A percentile compares a stretch with the other conserved stretches of the same genome.
phyloP scores from a whole-genome alignment of 2,329 filamentous ascomycete genomes.

The Alternaria atra region DNA sequence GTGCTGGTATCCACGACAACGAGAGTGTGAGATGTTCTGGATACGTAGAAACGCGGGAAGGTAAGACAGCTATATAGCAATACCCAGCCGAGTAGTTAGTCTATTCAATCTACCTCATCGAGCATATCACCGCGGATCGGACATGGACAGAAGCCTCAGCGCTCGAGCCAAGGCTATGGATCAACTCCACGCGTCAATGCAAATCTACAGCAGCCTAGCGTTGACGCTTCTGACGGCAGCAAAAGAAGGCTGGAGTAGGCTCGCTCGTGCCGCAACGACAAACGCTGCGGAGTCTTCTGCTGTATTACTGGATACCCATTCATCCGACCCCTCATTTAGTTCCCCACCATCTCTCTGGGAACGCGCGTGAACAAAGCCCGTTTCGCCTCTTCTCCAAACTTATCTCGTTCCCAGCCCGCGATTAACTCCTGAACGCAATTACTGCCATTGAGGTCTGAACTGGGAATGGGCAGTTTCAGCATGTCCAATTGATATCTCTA shows the following conservation, averaged over 20 bases:
- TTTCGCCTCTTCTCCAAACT: conserved; percentile 31
- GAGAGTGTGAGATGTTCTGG: conserved; percentile 29
- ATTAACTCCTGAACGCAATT: not conserved
- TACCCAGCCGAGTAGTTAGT: conserved; percentile 23
- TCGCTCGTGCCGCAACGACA: conserved; percentile 19
- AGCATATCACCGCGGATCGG: conserved; percentile 33
- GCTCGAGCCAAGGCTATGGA: conserved; percentile 32
- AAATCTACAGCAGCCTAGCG: conserved; percentile 29
- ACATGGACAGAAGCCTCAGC: conserved; percentile 19
- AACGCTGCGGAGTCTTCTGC: conserved; percentile 16
- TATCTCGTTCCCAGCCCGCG: conserved; percentile 17
- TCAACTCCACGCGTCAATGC: conserved; percentile 43
- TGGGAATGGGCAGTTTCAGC: not conserved
- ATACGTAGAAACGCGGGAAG: conserved; percentile 17
- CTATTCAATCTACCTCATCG: conserved; percentile 31
- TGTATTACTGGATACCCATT: conserved; percentile 30
- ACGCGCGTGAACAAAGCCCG: conserved; percentile 19
- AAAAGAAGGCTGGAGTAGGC: conserved; percentile 32
- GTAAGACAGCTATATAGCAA: conserved; percentile 44
- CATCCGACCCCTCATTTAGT: conserved; percentile 35
- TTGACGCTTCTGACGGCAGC: conserved; percentile 30
- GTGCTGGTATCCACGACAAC: conserved; percentile 38
- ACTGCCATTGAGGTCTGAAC: not conserved
- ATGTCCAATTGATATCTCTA: not conserved
- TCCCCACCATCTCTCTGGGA: conserved; percentile 24